Evolutionary conservation across 2,329 filamentous ascomycete species (phyloP).

Genomic region (Trichophyton verrucosum): DNA sequence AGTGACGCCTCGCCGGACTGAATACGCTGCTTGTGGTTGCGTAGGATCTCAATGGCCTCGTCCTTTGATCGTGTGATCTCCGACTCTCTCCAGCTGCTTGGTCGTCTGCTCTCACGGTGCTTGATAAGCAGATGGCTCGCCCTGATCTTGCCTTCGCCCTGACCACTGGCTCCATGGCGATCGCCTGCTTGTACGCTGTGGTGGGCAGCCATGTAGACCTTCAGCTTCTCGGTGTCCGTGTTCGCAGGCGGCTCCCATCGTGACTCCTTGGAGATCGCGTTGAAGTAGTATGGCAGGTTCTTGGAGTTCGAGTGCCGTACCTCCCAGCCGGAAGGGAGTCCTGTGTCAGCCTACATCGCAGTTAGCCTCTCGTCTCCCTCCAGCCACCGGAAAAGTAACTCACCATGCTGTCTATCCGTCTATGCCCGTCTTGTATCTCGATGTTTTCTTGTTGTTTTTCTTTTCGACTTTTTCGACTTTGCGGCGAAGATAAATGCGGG

Average conservation of each 20-base stretch:
- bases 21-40: constrained; percentile 64
- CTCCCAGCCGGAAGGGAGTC: constrained; percentile 80
- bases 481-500: neutral
- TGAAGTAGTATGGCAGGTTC: constrained; percentile 98
- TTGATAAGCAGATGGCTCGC: constrained; percentile 89
- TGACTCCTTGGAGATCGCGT: constrained; percentile 70
- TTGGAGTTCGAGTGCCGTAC: constrained; percentile 97
- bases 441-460: neutral
- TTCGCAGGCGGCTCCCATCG: constrained; percentile 86
- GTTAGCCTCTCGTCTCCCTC: neutral
- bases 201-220: constrained; percentile 82
- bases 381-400: neutral
- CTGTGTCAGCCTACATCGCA: constrained; percentile 36
- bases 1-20: constrained; percentile 54
- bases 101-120: constrained; percentile 75
- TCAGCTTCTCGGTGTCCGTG: constrained; percentile 84
- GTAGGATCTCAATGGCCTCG: constrained; percentile 68
- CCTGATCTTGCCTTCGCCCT: constrained; percentile 71
- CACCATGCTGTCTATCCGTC: neutral
- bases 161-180: constrained; percentile 22
- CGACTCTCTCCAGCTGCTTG: constrained; percentile 84
- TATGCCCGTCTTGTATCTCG: neutral
- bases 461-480: neutral
- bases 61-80: constrained; percentile 81
- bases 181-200: constrained; percentile 47